Percentiles rank a stretch among this genome's conserved stretches.
phyloP scores from a whole-genome alignment of 768 basidiomycete species.

The Lactarius indigo region DNA sequence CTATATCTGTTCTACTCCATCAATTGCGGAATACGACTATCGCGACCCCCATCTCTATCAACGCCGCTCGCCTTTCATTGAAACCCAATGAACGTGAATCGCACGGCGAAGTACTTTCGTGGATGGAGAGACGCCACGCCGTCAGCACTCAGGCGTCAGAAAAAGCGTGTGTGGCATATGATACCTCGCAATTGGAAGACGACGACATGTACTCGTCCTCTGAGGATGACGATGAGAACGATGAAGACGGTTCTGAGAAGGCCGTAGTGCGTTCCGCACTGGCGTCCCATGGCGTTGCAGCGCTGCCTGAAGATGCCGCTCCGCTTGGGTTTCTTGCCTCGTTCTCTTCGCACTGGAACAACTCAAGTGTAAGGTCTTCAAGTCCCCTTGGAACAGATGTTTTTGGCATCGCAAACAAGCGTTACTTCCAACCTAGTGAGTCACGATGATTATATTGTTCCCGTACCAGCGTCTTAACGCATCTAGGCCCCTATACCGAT shows the following conservation, averaged over 20 bases:
- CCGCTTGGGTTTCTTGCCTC: constrained; percentile 24
- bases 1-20: constrained; percentile 30
- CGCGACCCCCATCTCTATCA: constrained; percentile 33
- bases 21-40: constrained; percentile 29
- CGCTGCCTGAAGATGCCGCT: constrained; percentile 6
- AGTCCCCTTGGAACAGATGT: constrained; percentile 1
- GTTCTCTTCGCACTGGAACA: constrained; percentile 15
- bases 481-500: constrained; percentile 31
- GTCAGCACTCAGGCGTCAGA: constrained; percentile 21
- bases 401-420: constrained; percentile 22
- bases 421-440: constrained; percentile 26
- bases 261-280: constrained; percentile 18
- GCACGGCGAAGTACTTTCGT: constrained; percentile 32
- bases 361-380: neutral
- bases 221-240: constrained; percentile 27
- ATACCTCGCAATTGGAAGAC: constrained; percentile 33
- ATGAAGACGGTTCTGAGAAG: constrained; percentile 15
- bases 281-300: neutral
- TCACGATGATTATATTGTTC: neutral
- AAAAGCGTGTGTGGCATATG: constrained; percentile 29
- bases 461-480: neutral
- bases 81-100: constrained; percentile 28
- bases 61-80: constrained; percentile 29
- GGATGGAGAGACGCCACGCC: constrained; percentile 32
- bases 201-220: constrained; percentile 29